Evolutionary conservation across 495 filamentous ascomycete genomes (phyloP).

Genomic region (Penicillium ucsense): DNA sequence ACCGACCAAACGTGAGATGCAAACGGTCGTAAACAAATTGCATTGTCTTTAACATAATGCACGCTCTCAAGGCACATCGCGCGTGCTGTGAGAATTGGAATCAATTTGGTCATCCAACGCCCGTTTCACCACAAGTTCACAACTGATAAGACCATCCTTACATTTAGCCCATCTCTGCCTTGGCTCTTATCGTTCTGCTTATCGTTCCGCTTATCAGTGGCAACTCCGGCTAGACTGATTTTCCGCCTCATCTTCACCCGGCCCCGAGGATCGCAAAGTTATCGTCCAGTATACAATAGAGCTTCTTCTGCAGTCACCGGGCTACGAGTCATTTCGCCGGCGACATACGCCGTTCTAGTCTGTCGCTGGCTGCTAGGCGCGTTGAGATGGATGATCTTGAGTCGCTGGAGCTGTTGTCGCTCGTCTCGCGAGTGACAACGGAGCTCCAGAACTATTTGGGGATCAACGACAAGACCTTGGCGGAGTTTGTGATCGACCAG

Average conservation of each 20-base stretch:
- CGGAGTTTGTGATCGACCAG: conserved; percentile 90
- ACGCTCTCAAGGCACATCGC: too few relatives aligned
- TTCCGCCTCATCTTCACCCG: conserved; percentile 27
- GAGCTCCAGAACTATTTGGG: conserved; percentile 93
- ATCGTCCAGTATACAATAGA: not conserved
- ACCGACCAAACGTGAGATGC: too few relatives aligned
- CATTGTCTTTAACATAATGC: too few relatives aligned
- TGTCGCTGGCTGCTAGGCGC: conserved; percentile 1
- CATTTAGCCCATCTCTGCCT: not conserved
- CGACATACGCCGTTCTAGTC: not conserved
- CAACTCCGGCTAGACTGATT: conserved; percentile 31
- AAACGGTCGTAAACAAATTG: too few relatives aligned
- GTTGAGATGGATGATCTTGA: conserved; percentile 76
- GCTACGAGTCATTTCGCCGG: too few relatives aligned
- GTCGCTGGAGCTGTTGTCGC: conserved; percentile 81
- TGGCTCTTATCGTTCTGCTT: not conserved
- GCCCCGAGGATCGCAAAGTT: conserved; percentile 3
- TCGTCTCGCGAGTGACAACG: conserved; percentile 89
- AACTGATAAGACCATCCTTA: too few relatives aligned
- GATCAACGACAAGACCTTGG: conserved; percentile 85
- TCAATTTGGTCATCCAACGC: too few relatives aligned
- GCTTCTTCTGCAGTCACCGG: too few relatives aligned
- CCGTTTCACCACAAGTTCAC: too few relatives aligned
- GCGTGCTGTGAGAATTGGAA: too few relatives aligned
- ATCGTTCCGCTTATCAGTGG: conserved; percentile 40